These are phyloP conservation scores for Corymbia citriodora DNA, from an alignment of 441 rosid genomes.

Conservation along the genomic window DNA sequence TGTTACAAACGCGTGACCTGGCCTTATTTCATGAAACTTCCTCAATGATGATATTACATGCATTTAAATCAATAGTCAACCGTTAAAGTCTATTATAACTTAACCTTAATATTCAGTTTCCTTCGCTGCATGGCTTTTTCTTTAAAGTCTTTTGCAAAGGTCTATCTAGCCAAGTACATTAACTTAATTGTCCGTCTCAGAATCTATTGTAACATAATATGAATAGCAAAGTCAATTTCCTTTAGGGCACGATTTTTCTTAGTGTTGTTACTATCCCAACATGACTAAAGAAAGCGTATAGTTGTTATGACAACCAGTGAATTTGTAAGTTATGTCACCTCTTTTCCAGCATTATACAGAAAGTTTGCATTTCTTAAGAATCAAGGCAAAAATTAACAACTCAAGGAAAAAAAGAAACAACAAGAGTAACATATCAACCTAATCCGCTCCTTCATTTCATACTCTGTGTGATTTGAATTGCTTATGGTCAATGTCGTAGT, in stretches of 20 bases:
- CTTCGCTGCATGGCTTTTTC: background rate
- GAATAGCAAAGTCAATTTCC: background rate
- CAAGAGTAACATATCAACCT: background rate
- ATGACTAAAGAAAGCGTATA: background rate
- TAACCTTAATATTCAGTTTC: background rate
- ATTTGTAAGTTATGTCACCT: background rate
- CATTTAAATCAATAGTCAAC: rapidly evolving
- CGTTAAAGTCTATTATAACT: rapidly evolving
- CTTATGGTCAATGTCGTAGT: background rate
- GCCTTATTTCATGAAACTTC: background rate
- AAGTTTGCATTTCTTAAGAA: background rate
- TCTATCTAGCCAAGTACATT: background rate
- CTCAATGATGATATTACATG: background rate
- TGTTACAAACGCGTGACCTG: too few relatives aligned
- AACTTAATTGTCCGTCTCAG: background rate
- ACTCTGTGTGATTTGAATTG: background rate
- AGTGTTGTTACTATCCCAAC: background rate
- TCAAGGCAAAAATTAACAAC: background rate
- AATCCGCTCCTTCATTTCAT: background rate
- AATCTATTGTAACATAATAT: background rate
- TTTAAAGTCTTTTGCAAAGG: rapidly evolving
- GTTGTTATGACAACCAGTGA: rapidly evolving
- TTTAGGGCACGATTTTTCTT: background rate
- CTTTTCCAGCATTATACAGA: background rate
- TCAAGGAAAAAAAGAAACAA: background rate